phyloP scores from a whole-genome alignment of 768 basidiomycete genomes.

The Gymnopilus dilepis region DNA sequence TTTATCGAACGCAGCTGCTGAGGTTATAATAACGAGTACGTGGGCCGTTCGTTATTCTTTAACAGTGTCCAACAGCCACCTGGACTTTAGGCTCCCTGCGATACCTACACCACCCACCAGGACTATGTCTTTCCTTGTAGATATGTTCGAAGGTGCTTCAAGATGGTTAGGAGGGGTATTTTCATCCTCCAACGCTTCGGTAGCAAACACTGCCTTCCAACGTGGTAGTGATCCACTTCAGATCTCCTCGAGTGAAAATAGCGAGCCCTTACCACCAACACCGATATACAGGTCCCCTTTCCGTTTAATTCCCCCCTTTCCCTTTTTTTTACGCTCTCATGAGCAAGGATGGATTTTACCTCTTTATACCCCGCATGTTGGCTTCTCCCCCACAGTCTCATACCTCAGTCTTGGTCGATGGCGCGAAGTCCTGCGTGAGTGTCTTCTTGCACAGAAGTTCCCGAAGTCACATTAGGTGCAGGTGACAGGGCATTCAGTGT shows the following conservation, averaged over 20 bases:
- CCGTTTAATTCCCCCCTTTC: neutral
- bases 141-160: neutral
- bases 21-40: no score
- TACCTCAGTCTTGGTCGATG: neutral
- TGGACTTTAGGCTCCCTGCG: no score
- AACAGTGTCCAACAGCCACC: no score
- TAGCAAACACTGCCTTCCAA: neutral
- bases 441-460: neutral
- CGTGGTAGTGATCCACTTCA: neutral
- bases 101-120: no score
- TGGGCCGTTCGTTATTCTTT: no score
- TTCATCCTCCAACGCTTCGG: neutral
- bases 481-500: neutral
- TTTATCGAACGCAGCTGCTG: no score
- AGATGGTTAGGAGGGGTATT: neutral
- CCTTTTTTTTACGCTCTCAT: neutral
- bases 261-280: neutral
- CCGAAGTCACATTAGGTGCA: neutral
- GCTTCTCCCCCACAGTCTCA: neutral
- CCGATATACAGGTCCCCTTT: neutral
- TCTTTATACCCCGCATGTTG: neutral
- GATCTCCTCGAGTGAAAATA: neutral
- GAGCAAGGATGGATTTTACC: neutral
- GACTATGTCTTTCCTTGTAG: neutral
- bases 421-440: slow-evolving; percentile 1